Evolutionary conservation across 2,329 filamentous ascomycete species (phyloP).

Genomic region (Epichloe gansuensis): DNA sequence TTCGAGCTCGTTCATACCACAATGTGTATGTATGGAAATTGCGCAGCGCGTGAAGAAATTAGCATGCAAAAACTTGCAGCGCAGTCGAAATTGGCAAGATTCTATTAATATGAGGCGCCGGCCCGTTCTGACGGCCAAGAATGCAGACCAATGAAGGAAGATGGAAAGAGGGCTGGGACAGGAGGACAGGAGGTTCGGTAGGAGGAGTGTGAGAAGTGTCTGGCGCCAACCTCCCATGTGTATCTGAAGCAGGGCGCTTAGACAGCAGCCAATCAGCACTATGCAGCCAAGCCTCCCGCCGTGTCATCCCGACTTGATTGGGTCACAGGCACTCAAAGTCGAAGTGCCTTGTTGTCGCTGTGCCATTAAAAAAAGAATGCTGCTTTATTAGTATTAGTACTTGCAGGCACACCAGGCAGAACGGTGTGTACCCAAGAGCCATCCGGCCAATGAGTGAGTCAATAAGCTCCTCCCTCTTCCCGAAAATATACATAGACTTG

Average conservation of each 20-base stretch:
- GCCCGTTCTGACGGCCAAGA: neutral
- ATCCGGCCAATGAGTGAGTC: neutral
- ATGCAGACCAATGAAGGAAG: neutral
- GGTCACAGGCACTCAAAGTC: neutral
- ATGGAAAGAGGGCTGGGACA: neutral
- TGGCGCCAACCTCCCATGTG: no score
- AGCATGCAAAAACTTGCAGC: no score
- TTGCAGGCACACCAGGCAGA: neutral
- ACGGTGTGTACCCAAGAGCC: neutral
- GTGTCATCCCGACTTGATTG: neutral
- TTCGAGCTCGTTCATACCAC: no score
- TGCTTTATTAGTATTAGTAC: neutral
- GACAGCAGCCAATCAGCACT: conserved; percentile 2
- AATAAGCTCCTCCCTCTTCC: no score
- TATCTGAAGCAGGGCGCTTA: conserved; percentile 1
- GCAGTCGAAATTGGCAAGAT: neutral
- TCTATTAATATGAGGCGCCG: conserved; percentile 1
- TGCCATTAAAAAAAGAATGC: neutral
- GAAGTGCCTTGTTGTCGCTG: neutral
- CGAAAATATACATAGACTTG: no score
- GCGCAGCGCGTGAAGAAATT: neutral
- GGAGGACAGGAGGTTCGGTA: neutral
- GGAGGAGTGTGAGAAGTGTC: no score
- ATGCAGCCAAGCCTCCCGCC: neutral
- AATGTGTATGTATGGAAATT: neutral